Conservation (phyloP, 768 basidiomycete genomes). For the Scleroderma bovista region DNA sequence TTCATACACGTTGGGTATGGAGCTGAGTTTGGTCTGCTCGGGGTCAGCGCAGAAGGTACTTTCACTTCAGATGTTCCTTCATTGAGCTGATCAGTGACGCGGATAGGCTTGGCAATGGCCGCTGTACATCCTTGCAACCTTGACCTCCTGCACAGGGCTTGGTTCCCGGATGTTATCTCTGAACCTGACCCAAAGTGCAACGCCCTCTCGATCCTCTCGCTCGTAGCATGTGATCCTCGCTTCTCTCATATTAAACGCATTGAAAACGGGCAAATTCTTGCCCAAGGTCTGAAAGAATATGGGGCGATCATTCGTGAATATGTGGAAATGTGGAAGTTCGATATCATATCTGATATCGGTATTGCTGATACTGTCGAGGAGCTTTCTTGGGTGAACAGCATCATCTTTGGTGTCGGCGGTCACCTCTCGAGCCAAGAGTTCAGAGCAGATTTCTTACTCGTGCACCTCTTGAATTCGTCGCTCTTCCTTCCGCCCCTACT, state of each 20-base stretch:
- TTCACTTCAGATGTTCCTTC: background rate
- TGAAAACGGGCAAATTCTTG: constrained; percentile 28
- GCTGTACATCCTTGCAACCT: constrained; percentile 13
- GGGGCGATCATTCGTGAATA: constrained; percentile 37
- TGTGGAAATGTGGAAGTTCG: constrained; percentile 41
- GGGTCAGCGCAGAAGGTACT: constrained; percentile 57
- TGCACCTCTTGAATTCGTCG: constrained; percentile 66
- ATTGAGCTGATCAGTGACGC: background rate
- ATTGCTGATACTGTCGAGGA: constrained; percentile 56
- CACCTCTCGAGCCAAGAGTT: constrained; percentile 43
- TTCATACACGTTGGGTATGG: constrained; percentile 62
- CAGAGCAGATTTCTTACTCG: constrained; percentile 62
- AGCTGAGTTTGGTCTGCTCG: constrained; percentile 54
- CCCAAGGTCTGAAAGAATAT: constrained; percentile 23
- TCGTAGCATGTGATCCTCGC: constrained; percentile 45
- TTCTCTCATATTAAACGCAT: constrained; percentile 18
- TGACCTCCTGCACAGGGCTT: constrained; percentile 14
- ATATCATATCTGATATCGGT: constrained; percentile 30
- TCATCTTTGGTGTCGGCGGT: constrained; percentile 60
- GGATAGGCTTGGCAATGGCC: background rate
- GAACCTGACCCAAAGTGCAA: constrained; percentile 8
- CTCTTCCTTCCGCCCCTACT: constrained; percentile 53
- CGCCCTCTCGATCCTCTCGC: constrained; percentile 46
- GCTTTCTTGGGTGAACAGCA: constrained; percentile 48
- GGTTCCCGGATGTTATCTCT: constrained; percentile 18